Base-by-base conservation (phyloP, 2,329 filamentous ascomycete genomes). In the Apiospora aurea region DNA sequence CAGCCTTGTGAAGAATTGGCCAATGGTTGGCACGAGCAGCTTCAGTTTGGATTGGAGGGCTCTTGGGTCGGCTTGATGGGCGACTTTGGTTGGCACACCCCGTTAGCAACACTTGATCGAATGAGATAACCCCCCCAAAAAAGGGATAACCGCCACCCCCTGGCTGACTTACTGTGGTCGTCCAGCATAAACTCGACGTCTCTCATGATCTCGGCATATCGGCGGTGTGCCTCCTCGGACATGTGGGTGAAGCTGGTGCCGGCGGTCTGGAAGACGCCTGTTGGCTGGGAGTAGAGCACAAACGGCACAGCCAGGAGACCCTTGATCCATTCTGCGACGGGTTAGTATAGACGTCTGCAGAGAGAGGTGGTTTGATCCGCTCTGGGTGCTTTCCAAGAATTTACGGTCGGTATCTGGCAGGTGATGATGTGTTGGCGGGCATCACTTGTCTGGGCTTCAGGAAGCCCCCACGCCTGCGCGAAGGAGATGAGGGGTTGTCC, bases 241-340 rank as follows among this genome's bases (percentile, higher is more conserved):
- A 96, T 95, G 72, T 91, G 88, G 64, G 88, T 85, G 69, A 96
- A 88, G 71, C 87, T 88, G 71, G 88, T 86, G 73, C 89, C 89
- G 76, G 90, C 87, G 71, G 89, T 87, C 75, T 95, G 92, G 78
- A 96, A 95, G 57, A 95, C 90, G 26, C 94, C 94, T 0, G 94
- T 97, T 4, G 96, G 96, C 80, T 98, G 95, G 1, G 96, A 98
- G 81, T 97, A 95, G 70, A 99, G 89, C 51, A 99, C 96, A 80
- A 99, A 99, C 0, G 96, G 96, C 0, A 98, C 96, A 1, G 96
- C 96, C 16, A 98, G 87, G 4, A 98, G 89, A 51, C 93, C 94
- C 84, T 99, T 98, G 86, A 98, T 94, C 96, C 96, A 98, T 92
- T 97, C 94, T 91, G 18, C 57, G 29, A 69, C 14, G 8, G 43